These are phyloP conservation scores for Microbotryum intermedium DNA, from an alignment of 1,284 basidiomycete genomes.

Conservation along the genomic window DNA sequence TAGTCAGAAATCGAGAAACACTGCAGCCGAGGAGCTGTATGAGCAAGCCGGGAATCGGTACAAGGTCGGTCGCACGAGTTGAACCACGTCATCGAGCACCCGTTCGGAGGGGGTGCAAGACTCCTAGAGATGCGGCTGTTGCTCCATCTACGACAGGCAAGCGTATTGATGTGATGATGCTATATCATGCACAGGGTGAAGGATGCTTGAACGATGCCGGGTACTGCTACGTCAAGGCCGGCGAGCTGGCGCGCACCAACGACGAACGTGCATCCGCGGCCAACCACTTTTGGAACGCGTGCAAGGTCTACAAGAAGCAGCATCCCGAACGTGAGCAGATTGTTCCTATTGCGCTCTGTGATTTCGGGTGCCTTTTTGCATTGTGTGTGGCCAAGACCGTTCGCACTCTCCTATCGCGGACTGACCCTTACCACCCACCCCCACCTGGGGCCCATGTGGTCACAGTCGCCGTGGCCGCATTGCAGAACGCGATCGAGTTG, in stretches of 20 bases:
- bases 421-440: not conserved
- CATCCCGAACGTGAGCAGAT: constrained; percentile 63
- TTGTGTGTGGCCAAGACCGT: not conserved
- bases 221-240: constrained; percentile 50
- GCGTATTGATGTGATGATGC: constrained; percentile 29
- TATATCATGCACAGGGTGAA: constrained; percentile 38
- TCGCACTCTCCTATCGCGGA: not conserved
- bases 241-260: constrained; percentile 77
- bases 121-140: constrained; percentile 78
- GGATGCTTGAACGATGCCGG: constrained; percentile 39
- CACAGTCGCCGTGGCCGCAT: constrained; percentile 81
- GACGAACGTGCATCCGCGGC: constrained; percentile 85
- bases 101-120: constrained; percentile 68
- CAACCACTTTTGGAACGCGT: constrained; percentile 93
- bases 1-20: no score
- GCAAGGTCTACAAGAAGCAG: constrained; percentile 84
- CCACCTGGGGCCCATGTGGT: not conserved
- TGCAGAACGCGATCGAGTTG: constrained; percentile 74
- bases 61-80: constrained; percentile 55
- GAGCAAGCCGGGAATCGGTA: constrained; percentile 64
- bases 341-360: not conserved
- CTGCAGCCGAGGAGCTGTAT: constrained; percentile 24
- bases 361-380: not conserved
- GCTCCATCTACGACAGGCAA: constrained; percentile 56
- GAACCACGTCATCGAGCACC: no score